Evolutionary conservation across 495 filamentous ascomycete genomes (phyloP), one percentile per base, ranked within the genome.

Genomic region (Hypomontagnella monticulosa): DNA sequence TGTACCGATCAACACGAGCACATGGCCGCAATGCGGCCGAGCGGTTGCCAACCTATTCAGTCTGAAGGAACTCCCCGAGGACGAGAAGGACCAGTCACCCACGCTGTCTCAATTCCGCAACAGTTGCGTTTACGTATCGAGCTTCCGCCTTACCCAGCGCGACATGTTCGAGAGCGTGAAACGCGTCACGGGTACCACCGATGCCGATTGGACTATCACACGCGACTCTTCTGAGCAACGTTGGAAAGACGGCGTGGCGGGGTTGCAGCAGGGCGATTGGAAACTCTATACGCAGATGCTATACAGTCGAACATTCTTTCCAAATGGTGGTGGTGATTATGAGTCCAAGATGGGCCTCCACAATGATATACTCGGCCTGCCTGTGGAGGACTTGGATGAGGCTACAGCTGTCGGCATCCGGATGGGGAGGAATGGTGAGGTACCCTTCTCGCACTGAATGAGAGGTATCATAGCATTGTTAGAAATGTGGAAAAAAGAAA

Each of bases 381-480:
- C 83, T n/a, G 72, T 77, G 64, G 88, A 90, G 74, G 80, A 87
- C 61, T 54, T 90, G 58, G 87, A 88, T 70, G 84, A 84, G 63
- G 69, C 67, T 6, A 87, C 84, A 0, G 77, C 71, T 71, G 48
- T 47, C 10, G 79, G 78, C 7, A 66, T 85, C 0, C 70, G 76
- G 8, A 63, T 74, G 70, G 66, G 38, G 4, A 18, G 36, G 30
- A 37, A 41, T 23, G 53, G 53, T 2, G 20, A 42, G 40, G 37
- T 36, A 7, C 41, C 53, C 6, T 57, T 57, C 36, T 54, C 50
- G 11, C 50, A 54, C 40, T 54, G 27, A 54, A 15, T 3, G 36
- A 40, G 23, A n/a, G n/a, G n/a, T n/a, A n/a, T n/a, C n/a, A n/a
- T n/a, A n/a, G n/a, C n/a, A n/a, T n/a, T n/a, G n/a, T n/a, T n/a